Evolutionary conservation across 805 yeast genomes (phyloP).

Genomic region (Yarrowia sp.): DNA sequence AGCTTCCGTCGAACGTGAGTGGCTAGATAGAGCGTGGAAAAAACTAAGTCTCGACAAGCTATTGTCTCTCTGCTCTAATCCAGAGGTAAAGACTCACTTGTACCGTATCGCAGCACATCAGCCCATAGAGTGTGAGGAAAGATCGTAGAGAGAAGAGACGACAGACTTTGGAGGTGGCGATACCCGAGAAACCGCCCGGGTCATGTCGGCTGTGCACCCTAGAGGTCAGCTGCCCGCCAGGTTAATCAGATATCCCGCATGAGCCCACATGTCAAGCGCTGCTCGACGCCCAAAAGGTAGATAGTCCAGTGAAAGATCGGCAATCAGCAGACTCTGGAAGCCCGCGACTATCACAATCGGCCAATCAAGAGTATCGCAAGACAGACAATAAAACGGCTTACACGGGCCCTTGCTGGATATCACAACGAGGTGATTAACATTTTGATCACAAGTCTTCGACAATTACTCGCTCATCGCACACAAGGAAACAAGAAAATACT

Average conservation of each 20-base stretch:
- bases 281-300: slow-evolving; percentile 9
- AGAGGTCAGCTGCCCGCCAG: slow-evolving; percentile 7
- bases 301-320: slow-evolving; percentile 1
- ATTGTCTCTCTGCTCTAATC: slow-evolving; percentile 9
- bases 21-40: slow-evolving; percentile 4
- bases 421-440: slow-evolving; percentile 2
- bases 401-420: not conserved
- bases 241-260: not conserved
- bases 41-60: not conserved
- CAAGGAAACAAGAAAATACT: not conserved
- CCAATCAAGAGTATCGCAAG: not conserved
- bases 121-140: slow-evolving; percentile 1
- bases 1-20: slow-evolving; percentile 8
- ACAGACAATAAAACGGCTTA: not conserved
- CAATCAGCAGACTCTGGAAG: slow-evolving; percentile 29
- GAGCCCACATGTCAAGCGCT: not conserved
- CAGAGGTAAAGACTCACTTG: slow-evolving; percentile 1
- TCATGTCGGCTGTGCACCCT: not conserved
- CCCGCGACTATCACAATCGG: slow-evolving; percentile 1
- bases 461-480: not conserved
- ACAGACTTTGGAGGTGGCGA: no score
- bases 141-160: no score
- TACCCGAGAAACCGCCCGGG: no score
- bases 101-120: slow-evolving; percentile 7
- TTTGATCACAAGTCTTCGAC: slow-evolving; percentile 1